Conservation (phyloP, 225 moss, liverwort and hornwort species). For the Climacium dendroides region DNA sequence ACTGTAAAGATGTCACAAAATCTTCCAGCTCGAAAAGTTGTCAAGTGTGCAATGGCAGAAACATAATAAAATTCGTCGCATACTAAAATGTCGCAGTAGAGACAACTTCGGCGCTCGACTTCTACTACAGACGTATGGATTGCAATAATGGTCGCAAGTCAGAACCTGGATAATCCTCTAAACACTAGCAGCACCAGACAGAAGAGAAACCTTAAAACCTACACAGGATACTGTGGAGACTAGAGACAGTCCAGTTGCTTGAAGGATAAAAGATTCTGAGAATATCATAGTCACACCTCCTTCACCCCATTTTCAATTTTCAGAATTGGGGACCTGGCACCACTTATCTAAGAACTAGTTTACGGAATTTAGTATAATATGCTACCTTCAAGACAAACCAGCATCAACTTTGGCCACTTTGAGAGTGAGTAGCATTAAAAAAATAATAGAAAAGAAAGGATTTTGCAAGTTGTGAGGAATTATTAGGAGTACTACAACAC, state of each 20-base stretch:
- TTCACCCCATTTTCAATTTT: no score
- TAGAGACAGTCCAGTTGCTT: background rate
- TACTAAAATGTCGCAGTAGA: background rate
- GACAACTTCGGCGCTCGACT: background rate
- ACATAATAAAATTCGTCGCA: background rate
- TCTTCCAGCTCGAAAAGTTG: background rate
- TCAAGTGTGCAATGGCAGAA: background rate
- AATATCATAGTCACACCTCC: background rate
- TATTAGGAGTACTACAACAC: no score
- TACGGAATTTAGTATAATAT: no score
- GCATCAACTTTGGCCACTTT: no score
- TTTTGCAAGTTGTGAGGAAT: no score
- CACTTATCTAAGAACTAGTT: no score
- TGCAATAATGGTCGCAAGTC: background rate
- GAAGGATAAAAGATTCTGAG: background rate
- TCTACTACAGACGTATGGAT: background rate
- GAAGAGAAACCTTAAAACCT: background rate
- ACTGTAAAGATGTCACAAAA: background rate
- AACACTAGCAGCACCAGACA: background rate
- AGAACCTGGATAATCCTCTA: background rate
- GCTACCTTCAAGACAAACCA: no score
- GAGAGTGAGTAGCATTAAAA: no score
- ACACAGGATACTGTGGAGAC: background rate
- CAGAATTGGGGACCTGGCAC: no score
- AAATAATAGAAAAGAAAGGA: no score